Conservation (phyloP, 257 asterid species). For the Nemophila menziesii region DNA sequence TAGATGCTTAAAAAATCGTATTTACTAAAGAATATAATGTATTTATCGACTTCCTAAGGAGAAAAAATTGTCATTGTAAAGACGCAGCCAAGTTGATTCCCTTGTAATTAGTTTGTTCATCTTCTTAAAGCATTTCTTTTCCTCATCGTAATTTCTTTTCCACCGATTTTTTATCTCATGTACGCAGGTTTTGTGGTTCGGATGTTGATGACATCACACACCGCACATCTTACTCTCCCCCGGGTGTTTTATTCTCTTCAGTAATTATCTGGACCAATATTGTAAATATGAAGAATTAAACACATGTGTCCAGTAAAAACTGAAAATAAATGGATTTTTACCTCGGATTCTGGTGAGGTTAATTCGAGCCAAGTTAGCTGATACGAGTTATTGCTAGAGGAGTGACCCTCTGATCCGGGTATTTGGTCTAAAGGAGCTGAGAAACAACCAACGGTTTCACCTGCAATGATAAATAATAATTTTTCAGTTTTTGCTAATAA, state of each 20-base stretch:
- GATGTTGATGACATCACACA: constrained; percentile 37
- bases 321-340: constrained; percentile 17
- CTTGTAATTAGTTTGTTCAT: constrained; percentile 42
- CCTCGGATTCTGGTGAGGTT: constrained; percentile 50
- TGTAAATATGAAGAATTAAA: constrained; percentile 9
- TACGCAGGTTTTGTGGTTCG: constrained; percentile 25
- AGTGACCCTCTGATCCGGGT: constrained; percentile 24
- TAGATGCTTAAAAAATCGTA: too few species aligned
- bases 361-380: constrained; percentile 63
- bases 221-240: constrained; percentile 65
- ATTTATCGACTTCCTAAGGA: constrained; percentile 24
- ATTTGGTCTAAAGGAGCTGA: constrained; percentile 52
- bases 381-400: constrained; percentile 18
- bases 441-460: constrained; percentile 53
- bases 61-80: constrained; percentile 37
- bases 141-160: constrained; percentile 48
- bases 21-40: too few species aligned
- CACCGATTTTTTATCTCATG: constrained; percentile 30
- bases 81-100: constrained; percentile 43
- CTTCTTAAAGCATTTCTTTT: constrained; percentile 31
- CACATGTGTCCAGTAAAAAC: constrained; percentile 1
- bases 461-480: constrained; percentile 29
- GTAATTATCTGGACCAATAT: constrained; percentile 34
- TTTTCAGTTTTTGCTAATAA: too few species aligned
- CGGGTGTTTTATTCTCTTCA: constrained; percentile 20